phyloP scores from a whole-genome alignment of 2,329 filamentous ascomycete species.

The Fusarium vanettenii region DNA sequence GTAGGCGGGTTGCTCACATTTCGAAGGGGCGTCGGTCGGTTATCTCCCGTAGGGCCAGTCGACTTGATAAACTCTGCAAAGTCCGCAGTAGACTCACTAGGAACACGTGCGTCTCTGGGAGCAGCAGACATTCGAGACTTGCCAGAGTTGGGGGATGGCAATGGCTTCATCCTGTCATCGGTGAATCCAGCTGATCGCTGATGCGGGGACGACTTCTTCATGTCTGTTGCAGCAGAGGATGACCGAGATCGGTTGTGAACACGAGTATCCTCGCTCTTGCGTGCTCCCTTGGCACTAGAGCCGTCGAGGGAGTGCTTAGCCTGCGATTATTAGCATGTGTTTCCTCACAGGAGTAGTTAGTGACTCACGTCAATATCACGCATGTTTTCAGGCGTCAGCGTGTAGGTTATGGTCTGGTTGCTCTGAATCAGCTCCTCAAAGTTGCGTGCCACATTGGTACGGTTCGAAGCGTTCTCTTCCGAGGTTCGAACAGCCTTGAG shows the following conservation, averaged over 20 bases:
- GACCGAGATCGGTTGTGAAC: constrained; percentile 59
- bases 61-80: constrained; percentile 92
- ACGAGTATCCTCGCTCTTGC: constrained; percentile 61
- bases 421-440: constrained; percentile 86
- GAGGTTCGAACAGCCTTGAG: constrained; percentile 67
- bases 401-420: constrained; percentile 85
- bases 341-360: no score
- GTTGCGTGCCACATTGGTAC: constrained; percentile 70
- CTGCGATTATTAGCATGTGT: constrained; percentile 43
- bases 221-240: constrained; percentile 56
- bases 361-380: constrained; percentile 76
- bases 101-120: constrained; percentile 79
- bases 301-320: constrained; percentile 56
- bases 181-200: constrained; percentile 18
- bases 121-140: constrained; percentile 41
- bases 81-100: constrained; percentile 79
- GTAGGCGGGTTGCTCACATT: constrained; percentile 47
- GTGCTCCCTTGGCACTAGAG: constrained; percentile 55
- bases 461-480: constrained; percentile 64
- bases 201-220: constrained; percentile 45
- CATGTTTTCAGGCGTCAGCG: constrained; percentile 83
- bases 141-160: constrained; percentile 32
- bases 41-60: constrained; percentile 75
- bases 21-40: constrained; percentile 49
- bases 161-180: constrained; percentile 39